Conservation (phyloP, 257 asterid genomes). For the Echium plantagineum region DNA sequence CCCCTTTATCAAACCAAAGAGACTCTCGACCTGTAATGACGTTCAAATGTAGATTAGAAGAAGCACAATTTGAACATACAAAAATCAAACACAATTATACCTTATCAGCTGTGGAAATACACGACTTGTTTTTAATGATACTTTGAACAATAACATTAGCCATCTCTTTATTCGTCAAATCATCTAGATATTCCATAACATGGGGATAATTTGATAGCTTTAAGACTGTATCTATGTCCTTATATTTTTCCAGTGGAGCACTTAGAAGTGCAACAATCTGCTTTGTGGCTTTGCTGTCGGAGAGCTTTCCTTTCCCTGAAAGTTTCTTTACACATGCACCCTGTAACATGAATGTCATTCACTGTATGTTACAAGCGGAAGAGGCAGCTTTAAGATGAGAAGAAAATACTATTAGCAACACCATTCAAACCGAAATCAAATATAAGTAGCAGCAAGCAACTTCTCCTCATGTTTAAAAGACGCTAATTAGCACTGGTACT, state of each 20-base stretch:
- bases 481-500: no score
- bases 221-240: conserved; percentile 87
- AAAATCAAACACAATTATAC: conserved; percentile 25
- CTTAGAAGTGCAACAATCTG: conserved; percentile 11
- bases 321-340: conserved; percentile 50
- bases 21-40: conserved; percentile 64
- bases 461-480: background rate
- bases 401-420: no score
- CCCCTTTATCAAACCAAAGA: conserved; percentile 85
- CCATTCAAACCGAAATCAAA: no score
- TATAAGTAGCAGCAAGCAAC: background rate
- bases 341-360: conserved; percentile 27
- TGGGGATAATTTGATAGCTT: conserved; percentile 86
- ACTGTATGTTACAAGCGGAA: background rate
- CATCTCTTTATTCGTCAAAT: conserved; percentile 81
- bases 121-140: conserved; percentile 66
- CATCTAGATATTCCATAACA: conserved; percentile 75
- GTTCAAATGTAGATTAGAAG: conserved; percentile 21
- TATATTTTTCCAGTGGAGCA: conserved; percentile 93
- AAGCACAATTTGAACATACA: conserved; percentile 13
- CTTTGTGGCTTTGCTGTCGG: background rate
- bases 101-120: conserved; percentile 83
- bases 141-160: conserved; percentile 80
- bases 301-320: background rate
- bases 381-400: background rate